phyloP scores from a whole-genome alignment of 2,329 filamentous ascomycete genomes.

The Ceratocystis huliohia region DNA sequence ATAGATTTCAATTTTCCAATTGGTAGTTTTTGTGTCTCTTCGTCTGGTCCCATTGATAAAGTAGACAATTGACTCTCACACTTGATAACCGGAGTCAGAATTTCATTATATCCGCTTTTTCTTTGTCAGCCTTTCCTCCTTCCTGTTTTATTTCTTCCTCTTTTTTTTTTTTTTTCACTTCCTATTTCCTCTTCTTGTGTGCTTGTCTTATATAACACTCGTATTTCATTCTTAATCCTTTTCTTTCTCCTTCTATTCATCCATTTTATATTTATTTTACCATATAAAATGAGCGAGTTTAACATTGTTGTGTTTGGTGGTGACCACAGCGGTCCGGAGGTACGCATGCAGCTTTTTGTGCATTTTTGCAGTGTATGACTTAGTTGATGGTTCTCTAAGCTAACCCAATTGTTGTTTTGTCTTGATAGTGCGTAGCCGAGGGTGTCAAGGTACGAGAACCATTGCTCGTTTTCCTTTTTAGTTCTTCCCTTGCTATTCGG shows the following conservation, averaged over 20 bases:
- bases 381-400: not conserved
- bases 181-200: not conserved
- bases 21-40: not conserved
- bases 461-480: not conserved
- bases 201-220: too few species aligned
- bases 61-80: too few species aligned
- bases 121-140: conserved; percentile 25
- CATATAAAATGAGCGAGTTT: conserved; percentile 48
- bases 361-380: not conserved
- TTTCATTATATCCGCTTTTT: conserved; percentile 8
- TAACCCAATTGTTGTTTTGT: not conserved
- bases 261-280: not conserved
- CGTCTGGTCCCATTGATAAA: not conserved
- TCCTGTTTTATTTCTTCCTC: not conserved
- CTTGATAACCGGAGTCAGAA: not conserved
- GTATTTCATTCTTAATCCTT: not conserved
- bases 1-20: not conserved
- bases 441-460: conserved; percentile 57
- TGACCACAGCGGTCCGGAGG: conserved; percentile 79
- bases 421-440: conserved; percentile 57
- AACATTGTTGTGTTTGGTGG: conserved; percentile 73
- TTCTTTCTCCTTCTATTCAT: not conserved
- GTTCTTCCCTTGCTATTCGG: not conserved
- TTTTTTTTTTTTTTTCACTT: not conserved
- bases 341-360: not conserved